Percentiles rank a stretch among this genome's conserved stretches.
Conservation (phyloP, 768 basidiomycete genomes). For the Auriscalpium vulgare region DNA sequence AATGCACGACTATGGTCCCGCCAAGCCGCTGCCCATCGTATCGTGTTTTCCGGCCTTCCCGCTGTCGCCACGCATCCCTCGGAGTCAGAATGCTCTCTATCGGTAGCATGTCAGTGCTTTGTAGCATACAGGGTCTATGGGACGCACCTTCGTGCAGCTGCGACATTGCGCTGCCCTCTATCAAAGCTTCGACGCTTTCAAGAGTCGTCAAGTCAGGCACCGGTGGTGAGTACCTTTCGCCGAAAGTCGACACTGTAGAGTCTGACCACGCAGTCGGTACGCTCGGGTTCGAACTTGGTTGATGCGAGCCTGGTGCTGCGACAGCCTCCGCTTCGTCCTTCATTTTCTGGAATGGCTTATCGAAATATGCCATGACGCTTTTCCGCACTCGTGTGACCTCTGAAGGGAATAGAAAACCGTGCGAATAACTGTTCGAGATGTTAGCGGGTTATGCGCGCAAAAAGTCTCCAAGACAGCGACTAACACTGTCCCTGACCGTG, state of each 20-base stretch:
- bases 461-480: conserved; percentile 22
- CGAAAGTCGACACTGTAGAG: conserved; percentile 85
- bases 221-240: conserved; percentile 65
- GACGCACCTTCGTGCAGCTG: conserved; percentile 51
- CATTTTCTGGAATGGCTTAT: conserved; percentile 32
- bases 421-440: conserved; percentile 61
- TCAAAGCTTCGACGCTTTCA: conserved; percentile 83
- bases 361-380: conserved; percentile 45
- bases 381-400: conserved; percentile 64
- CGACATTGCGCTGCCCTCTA: conserved; percentile 88
- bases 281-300: conserved; percentile 18
- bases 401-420: conserved; percentile 92
- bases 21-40: conserved; percentile 71
- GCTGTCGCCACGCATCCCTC: conserved; percentile 59
- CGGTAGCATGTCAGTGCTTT: not conserved
- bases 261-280: conserved; percentile 61
- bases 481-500: conserved; percentile 86
- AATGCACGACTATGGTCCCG: conserved; percentile 93
- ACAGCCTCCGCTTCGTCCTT: conserved; percentile 7
- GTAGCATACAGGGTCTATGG: not conserved
- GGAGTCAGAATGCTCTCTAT: conserved; percentile 52
- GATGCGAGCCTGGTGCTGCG: conserved; percentile 18
- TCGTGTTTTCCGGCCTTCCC: conserved; percentile 60
- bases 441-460: not conserved
- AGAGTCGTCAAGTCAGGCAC: conserved; percentile 51